Evolutionary conservation across 176 grass and related monocot species (phyloP).

Genomic region (Tuctoria greenei): DNA sequence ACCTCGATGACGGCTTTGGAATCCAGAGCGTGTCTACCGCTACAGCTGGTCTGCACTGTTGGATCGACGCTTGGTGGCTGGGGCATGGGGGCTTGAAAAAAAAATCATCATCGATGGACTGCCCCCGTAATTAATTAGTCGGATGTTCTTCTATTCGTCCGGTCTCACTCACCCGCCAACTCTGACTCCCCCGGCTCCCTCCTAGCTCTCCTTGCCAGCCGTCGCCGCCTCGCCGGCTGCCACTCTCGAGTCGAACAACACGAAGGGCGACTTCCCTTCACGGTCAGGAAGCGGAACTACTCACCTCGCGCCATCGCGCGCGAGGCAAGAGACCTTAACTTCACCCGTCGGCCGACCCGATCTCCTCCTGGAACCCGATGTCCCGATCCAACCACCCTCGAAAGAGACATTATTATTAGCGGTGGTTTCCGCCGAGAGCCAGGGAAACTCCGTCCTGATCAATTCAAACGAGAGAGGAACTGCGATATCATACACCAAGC

Average conservation of each 20-base stretch:
- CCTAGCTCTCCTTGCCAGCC: not conserved
- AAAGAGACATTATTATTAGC: not conserved
- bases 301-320: no score
- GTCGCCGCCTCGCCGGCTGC: not conserved
- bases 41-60: no score
- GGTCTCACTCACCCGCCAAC: not conserved
- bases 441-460: not conserved
- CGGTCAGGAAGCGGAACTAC: not conserved
- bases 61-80: no score
- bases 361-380: not conserved
- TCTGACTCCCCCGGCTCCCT: not conserved
- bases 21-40: no score
- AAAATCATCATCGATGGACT: not conserved
- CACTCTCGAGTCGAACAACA: not conserved
- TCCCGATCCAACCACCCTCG: not conserved
- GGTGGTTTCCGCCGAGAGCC: not conserved
- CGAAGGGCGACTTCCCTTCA: not conserved
- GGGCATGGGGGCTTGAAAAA: no score
- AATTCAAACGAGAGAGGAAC: not conserved
- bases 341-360: no score
- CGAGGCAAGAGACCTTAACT: no score
- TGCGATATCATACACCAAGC: not conserved
- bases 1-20: no score
- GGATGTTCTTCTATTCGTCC: not conserved
- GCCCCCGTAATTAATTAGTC: not conserved